Evolutionary conservation across 495 filamentous ascomycete genomes (phyloP).

Genomic region (Amphirosellinia nigrospora): DNA sequence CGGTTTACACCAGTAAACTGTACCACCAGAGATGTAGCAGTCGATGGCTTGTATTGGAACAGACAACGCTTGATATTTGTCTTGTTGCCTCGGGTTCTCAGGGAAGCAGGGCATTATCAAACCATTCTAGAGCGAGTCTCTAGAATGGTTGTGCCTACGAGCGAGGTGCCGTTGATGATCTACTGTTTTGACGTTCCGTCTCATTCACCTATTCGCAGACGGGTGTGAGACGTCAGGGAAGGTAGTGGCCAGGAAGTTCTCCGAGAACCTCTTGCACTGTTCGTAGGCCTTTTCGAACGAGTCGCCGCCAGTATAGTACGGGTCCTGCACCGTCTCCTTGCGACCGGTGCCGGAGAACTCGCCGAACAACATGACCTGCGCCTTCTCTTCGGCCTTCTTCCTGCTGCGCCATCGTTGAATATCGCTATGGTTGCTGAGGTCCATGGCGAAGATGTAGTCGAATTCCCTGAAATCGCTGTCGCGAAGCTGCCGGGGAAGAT

Average conservation of each 20-base stretch:
- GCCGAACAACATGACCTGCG: slow-evolving; percentile 80
- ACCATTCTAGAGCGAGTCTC: background rate
- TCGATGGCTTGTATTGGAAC: background rate
- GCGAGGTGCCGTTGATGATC: background rate
- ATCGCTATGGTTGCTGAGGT: slow-evolving; percentile 79
- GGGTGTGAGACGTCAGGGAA: slow-evolving; percentile 48
- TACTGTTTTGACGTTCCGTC: background rate
- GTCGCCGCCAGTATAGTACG: slow-evolving; percentile 85
- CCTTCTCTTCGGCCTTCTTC: slow-evolving; percentile 57
- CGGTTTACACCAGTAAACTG: background rate
- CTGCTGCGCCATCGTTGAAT: slow-evolving; percentile 64
- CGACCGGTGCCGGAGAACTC: slow-evolving; percentile 73
- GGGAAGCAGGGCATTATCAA: background rate
- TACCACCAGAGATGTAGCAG: background rate
- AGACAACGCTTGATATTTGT: background rate
- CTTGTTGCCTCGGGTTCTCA: background rate
- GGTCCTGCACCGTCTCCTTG: slow-evolving; percentile 80
- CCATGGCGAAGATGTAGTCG: slow-evolving; percentile 96
- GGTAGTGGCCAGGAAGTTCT: slow-evolving; percentile 68
- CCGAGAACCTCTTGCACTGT: slow-evolving; percentile 80
- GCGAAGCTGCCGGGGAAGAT: slow-evolving; percentile 33
- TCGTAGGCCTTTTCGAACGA: slow-evolving; percentile 88
- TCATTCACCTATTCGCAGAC: slow-evolving; percentile 17
- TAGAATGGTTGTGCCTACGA: background rate
- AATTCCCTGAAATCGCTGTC: slow-evolving; percentile 76